phyloP scores from a whole-genome alignment of 1,284 basidiomycete species.

The Apiotrichum domesticum region DNA sequence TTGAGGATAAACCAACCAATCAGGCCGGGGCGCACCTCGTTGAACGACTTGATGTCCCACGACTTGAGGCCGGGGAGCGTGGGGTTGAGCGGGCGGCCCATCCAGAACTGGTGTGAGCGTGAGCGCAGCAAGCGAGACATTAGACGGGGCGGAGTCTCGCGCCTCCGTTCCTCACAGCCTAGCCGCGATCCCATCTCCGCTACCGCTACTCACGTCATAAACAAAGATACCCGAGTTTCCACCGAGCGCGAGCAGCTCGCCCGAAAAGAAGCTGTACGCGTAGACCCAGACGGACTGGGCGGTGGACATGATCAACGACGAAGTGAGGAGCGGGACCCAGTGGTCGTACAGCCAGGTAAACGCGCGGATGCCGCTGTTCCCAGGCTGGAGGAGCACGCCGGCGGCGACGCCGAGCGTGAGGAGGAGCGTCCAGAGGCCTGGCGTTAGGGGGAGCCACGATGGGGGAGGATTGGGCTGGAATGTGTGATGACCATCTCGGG shows the following conservation, averaged over 20 bases:
- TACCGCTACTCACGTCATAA: conserved; percentile 68
- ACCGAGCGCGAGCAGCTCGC: conserved; percentile 72
- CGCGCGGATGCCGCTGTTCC: conserved; percentile 58
- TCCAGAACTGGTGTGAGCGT: conserved; percentile 68
- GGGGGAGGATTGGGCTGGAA: background rate
- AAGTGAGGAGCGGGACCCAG: conserved; percentile 84
- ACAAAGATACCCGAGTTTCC: conserved; percentile 84
- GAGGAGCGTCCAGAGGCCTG: conserved; percentile 82
- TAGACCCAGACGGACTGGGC: conserved; percentile 72
- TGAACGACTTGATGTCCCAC: conserved; percentile 97
- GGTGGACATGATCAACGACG: conserved; percentile 71
- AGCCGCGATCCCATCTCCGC: no score
- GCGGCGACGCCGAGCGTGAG: conserved; percentile 64
- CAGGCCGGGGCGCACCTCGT: conserved; percentile 88
- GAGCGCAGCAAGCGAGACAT: no score
- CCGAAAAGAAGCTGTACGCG: conserved; percentile 59
- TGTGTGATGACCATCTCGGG: no score
- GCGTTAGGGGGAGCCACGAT: background rate
- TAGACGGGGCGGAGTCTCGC: no score
- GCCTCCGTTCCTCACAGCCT: no score
- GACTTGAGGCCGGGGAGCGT: conserved; percentile 51
- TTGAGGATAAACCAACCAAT: conserved; percentile 92
- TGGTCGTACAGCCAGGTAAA: conserved; percentile 90
- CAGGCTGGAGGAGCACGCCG: conserved; percentile 60
- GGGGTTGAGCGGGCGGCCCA: conserved; percentile 93